These are phyloP conservation scores for Blastocladiella britannica DNA, from an alignment of 192 early-diverging fungal genomes.

Conservation along the genomic window DNA sequence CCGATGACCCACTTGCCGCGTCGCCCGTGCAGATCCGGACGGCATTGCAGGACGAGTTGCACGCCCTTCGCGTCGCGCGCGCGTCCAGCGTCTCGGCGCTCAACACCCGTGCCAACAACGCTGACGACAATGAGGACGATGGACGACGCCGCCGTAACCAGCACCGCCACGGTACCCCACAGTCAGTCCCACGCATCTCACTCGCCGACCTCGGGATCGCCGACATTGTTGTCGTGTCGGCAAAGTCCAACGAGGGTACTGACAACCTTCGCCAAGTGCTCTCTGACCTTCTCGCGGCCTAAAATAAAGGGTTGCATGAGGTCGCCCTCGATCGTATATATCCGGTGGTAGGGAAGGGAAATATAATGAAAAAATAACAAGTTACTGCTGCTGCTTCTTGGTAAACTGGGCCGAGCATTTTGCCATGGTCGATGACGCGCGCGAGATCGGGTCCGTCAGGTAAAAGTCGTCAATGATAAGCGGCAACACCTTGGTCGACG, in stretches of 20 bases:
- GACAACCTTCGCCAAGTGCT: not conserved
- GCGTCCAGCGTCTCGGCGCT: not conserved
- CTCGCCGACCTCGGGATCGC: no score
- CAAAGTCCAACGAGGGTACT: not conserved
- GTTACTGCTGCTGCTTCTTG: not conserved
- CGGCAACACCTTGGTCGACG: constrained; percentile 20
- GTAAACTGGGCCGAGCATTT: constrained; percentile 50
- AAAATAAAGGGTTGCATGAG: no score
- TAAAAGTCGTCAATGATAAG: constrained; percentile 74
- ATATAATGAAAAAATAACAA: not conserved
- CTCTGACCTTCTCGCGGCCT: no score
- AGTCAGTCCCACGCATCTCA: no score
- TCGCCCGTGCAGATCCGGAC: not conserved
- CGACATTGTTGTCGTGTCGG: no score
- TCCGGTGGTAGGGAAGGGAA: not conserved
- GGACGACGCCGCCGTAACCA: no score
- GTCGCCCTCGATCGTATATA: not conserved
- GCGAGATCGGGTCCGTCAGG: constrained; percentile 79
- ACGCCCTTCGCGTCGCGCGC: not conserved
- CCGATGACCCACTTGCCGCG: not conserved
- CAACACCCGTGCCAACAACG: no score
- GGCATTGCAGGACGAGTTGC: not conserved
- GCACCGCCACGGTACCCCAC: not conserved
- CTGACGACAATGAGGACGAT: no score
- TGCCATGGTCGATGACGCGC: constrained; percentile 89